These are phyloP conservation scores for Ceratobasidium theobromae DNA, from an alignment of 1,284 basidiomycete species.

Conservation along the genomic window DNA sequence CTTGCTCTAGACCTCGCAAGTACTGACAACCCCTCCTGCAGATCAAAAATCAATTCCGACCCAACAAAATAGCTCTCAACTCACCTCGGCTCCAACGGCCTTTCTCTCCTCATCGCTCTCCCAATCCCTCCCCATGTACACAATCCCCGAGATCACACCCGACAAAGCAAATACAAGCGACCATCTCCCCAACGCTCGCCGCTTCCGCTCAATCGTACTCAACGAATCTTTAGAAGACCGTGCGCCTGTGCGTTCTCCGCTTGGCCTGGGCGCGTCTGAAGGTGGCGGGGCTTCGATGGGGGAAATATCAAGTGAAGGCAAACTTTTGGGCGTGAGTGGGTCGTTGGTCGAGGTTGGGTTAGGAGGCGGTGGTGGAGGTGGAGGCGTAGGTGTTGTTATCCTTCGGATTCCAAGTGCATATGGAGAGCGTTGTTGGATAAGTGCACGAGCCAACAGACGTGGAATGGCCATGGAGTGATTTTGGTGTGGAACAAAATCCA, in stretches of 20 bases:
- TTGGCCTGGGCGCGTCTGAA: neutral
- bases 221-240: slow-evolving; percentile 68
- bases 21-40: slow-evolving; percentile 14
- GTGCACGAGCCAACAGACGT: slow-evolving; percentile 4
- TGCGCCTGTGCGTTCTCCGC: slow-evolving; percentile 58
- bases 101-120: slow-evolving; percentile 52
- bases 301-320: slow-evolving; percentile 25
- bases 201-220: slow-evolving; percentile 69
- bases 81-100: slow-evolving; percentile 12
- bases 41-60: neutral
- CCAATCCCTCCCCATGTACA: slow-evolving; percentile 66
- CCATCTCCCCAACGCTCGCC: slow-evolving; percentile 57
- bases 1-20: slow-evolving; percentile 34
- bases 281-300: slow-evolving; percentile 21
- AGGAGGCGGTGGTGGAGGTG: slow-evolving; percentile 39
- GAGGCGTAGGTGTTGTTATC: slow-evolving; percentile 49
- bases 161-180: slow-evolving; percentile 49
- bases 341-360: slow-evolving; percentile 44
- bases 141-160: slow-evolving; percentile 55
- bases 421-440: slow-evolving; percentile 1
- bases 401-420: neutral
- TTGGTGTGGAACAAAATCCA: neutral
- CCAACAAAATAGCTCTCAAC: neutral
- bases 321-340: slow-evolving; percentile 45
- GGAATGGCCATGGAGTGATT: slow-evolving; percentile 17